Evolutionary conservation across 192 early-diverging fungal species (phyloP), one percentile per base, ranked within the genome.

Genomic region (Coemansia sp.): DNA sequence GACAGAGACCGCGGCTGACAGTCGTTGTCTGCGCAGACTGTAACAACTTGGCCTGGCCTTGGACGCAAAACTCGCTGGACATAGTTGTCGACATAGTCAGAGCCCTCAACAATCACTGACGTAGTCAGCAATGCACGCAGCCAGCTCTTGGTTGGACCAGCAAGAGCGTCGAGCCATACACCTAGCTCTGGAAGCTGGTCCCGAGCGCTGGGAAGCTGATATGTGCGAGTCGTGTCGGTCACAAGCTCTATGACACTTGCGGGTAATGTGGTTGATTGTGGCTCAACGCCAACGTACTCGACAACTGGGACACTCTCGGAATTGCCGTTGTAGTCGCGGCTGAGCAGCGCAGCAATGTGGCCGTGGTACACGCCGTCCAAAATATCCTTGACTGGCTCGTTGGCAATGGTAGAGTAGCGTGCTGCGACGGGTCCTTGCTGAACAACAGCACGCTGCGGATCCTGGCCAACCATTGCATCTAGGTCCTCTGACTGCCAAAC

Each of bases 401-500:
- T 83, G n/a, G 84, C 86, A 19, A 72, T 81, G 52, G 82, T 90
- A 24, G 88, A 83, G 66, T 90, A 90, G 21, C 78, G 82, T 19
- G 81, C 93, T 33, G 95, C 91, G 8, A 90, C 84, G 17, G 91
- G 91, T 43, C 95, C 93, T 50, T 98, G 95, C 50, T 95, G 83
- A 73, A 95, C 92, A 61, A 84, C 83, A 9, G 86, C 87, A 52
- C 93, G 86, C 58, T 87, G 84, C 6, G 89, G 85, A 83, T 98
- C 94, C 63, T 92, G 87, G 53, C 84, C 92, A 33, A 88, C 83
- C 39, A 95, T 85, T 37, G 92, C 87, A 39, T 90, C 88, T 8
- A 95, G 71, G 63, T 94, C 87, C 63, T 98, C 93, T 1, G 90
- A 87, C 70, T 93, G 91, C 93, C 93, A 95, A 17, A 90, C 74